A percentile compares a stretch with the other conserved stretches of the same genome.
These are phyloP conservation scores for Quillaja saponaria DNA, from an alignment of 306 rosid species.

Conservation along the genomic window DNA sequence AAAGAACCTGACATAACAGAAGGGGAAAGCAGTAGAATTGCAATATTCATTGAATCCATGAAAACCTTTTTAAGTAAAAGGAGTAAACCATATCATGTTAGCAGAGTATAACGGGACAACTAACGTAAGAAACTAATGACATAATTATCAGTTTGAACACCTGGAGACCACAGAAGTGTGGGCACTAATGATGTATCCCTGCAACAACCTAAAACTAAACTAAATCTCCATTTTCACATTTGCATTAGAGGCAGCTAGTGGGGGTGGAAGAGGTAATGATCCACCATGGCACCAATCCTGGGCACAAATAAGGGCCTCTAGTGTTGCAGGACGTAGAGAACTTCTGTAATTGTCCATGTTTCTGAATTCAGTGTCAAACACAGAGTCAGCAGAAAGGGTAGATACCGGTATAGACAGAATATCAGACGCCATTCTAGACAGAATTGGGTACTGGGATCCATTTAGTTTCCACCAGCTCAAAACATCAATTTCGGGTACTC, in stretches of 20 bases:
- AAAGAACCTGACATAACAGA: too few species aligned
- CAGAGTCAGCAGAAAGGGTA: slow-evolving; percentile 63
- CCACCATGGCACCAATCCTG: slow-evolving; percentile 76
- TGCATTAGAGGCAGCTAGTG: slow-evolving; percentile 44
- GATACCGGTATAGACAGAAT: slow-evolving; percentile 72
- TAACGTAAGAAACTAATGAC: too few species aligned
- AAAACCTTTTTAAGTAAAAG: too few species aligned
- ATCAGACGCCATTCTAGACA: slow-evolving; percentile 86
- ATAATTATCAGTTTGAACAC: too few species aligned
- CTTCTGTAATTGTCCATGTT: slow-evolving; percentile 65
- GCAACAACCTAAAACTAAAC: slow-evolving; percentile 31
- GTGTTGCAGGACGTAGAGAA: slow-evolving; percentile 57
- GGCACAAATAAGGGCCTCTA: slow-evolving; percentile 82
- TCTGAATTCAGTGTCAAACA: slow-evolving; percentile 59
- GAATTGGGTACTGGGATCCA: slow-evolving; percentile 57
- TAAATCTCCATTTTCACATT: slow-evolving; percentile 52
- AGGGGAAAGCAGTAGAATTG: too few species aligned
- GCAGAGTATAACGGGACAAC: too few species aligned
- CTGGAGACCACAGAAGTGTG: too few species aligned
- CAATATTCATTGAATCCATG: too few species aligned
- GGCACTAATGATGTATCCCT: too few species aligned
- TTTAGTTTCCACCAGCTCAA: slow-evolving; percentile 81
- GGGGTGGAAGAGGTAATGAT: slow-evolving; percentile 39
- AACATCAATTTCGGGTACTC: slow-evolving; percentile 57
- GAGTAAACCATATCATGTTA: too few species aligned